A percentile compares a stretch with the other conserved stretches of the same genome.
Evolutionary conservation across 2,329 filamentous ascomycete species (phyloP).

Genomic region (Penicillium palitans): DNA sequence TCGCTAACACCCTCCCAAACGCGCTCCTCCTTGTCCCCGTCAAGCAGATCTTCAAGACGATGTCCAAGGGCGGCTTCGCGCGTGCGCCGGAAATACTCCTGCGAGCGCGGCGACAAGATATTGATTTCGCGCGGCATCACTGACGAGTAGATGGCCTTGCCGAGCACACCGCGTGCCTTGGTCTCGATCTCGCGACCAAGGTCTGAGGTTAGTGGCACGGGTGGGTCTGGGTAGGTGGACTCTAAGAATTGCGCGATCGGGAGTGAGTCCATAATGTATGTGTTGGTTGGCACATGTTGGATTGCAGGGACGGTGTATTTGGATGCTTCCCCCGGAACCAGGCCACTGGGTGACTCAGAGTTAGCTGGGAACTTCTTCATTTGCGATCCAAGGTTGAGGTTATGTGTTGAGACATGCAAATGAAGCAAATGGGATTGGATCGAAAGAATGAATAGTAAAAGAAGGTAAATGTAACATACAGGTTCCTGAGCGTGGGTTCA

Average conservation of each 20-base stretch:
- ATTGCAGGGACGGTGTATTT: slow-evolving; percentile 48
- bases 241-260: slow-evolving; percentile 46
- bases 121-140: slow-evolving; percentile 41
- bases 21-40: slow-evolving; percentile 7
- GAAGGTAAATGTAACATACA: slow-evolving; percentile 33
- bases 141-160: slow-evolving; percentile 31
- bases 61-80: slow-evolving; percentile 40
- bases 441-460: not conserved
- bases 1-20: slow-evolving; percentile 17
- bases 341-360: slow-evolving; percentile 19
- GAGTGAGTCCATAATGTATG: slow-evolving; percentile 44
- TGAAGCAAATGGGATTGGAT: not conserved
- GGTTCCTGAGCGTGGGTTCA: slow-evolving; percentile 42
- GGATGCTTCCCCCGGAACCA: slow-evolving; percentile 23
- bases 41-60: slow-evolving; percentile 40
- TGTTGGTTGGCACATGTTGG: slow-evolving; percentile 43
- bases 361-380: not conserved
- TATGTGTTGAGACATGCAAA: not conserved
- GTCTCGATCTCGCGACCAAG: slow-evolving; percentile 38
- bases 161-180: slow-evolving; percentile 32
- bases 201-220: slow-evolving; percentile 39
- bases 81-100: slow-evolving; percentile 44
- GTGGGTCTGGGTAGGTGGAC: slow-evolving; percentile 40
- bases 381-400: not conserved
- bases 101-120: slow-evolving; percentile 40